Evolutionary conservation across 768 basidiomycete genomes (phyloP).

Genomic region (Rhizopogon vulgaris): DNA sequence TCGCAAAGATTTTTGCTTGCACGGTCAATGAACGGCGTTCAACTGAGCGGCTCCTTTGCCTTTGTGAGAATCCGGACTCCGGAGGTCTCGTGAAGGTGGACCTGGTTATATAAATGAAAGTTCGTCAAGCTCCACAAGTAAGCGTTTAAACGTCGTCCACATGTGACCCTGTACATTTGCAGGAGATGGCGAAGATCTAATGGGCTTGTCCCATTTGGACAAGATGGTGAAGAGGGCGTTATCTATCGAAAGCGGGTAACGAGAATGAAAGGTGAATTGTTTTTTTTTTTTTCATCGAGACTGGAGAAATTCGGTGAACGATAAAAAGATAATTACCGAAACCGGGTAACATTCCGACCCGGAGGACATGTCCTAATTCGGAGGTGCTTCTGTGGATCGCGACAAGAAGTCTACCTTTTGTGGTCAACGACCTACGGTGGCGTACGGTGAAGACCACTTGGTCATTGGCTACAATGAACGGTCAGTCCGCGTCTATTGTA

Average conservation of each 20-base stretch:
- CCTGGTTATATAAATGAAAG: no score
- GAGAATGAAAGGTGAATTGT: no score
- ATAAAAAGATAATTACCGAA: background rate
- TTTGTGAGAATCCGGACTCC: background rate
- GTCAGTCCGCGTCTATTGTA: background rate
- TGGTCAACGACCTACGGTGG: background rate
- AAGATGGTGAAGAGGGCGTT: background rate
- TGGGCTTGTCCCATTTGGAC: background rate
- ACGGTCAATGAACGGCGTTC: background rate
- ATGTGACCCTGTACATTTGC: no score
- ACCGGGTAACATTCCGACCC: background rate
- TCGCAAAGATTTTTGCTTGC: no score
- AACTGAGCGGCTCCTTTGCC: background rate
- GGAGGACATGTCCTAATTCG: background rate
- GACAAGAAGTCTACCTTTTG: background rate
- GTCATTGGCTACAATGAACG: background rate
- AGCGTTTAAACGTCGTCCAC: no score
- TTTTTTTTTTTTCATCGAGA: background rate
- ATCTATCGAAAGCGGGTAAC: background rate
- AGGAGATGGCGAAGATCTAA: background rate
- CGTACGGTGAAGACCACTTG: background rate
- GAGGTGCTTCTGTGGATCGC: constrained; percentile 2
- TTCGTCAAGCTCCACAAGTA: no score
- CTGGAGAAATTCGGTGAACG: background rate
- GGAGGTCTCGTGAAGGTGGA: no score